Evolutionary conservation across 2,329 filamentous ascomycete species (phyloP).

Genomic region (Ascochyta viciae-villosae): DNA sequence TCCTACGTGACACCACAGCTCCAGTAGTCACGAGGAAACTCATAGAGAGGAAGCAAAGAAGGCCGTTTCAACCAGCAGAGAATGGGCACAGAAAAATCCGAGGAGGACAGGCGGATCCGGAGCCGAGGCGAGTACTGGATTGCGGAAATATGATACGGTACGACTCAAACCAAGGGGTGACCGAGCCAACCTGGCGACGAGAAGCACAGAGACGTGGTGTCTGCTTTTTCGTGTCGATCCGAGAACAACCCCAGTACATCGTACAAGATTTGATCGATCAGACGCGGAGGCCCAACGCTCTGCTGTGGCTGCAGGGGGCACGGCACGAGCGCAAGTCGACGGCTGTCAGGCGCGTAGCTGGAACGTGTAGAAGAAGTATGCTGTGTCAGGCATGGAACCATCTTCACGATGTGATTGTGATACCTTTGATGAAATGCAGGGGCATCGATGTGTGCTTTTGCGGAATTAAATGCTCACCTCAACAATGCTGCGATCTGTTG

Average conservation of each 20-base stretch:
- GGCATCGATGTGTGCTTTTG: constrained; percentile 7
- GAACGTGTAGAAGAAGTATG: background rate
- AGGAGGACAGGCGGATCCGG: background rate
- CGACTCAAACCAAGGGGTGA: background rate
- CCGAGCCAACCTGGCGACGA: background rate
- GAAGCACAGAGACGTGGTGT: background rate
- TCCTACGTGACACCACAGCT: no score
- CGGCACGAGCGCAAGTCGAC: constrained; percentile 4
- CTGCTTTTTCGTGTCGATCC: constrained; percentile 17
- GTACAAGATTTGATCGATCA: constrained; percentile 7
- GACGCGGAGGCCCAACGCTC: constrained; percentile 1
- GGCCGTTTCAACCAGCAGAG: background rate
- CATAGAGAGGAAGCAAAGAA: background rate
- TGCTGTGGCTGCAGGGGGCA: constrained; percentile 5
- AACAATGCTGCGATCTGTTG: constrained; percentile 1
- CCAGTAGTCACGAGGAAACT: background rate
- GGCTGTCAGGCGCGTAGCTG: background rate
- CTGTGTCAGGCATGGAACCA: background rate
- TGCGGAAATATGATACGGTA: background rate
- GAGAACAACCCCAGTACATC: constrained; percentile 2
- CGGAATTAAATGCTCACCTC: background rate
- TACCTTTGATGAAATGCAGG: constrained; percentile 12
- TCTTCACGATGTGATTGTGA: constrained; percentile 8
- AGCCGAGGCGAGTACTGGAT: no score
- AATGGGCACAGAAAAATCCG: background rate